A percentile compares a stretch with the other conserved stretches of the same genome.
phyloP scores from a whole-genome alignment of 441 rosid genomes.

The Daphne laureola region DNA sequence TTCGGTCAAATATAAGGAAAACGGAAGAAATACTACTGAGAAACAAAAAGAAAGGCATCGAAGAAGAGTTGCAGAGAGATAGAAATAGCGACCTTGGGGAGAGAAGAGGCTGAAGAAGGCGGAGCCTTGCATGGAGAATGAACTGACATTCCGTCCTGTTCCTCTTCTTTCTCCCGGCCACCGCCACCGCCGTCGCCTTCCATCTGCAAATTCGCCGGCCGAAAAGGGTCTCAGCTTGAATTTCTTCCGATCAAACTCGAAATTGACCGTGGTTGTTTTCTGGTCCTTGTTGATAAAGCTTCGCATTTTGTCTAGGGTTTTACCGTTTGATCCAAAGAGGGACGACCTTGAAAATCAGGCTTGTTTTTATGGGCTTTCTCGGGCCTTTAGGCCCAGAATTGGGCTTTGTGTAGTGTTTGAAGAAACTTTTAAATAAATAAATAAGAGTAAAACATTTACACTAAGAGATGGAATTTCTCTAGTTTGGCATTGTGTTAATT shows the following conservation, averaged over 20 bases:
- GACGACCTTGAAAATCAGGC: background rate
- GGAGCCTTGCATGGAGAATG: constrained; percentile 94
- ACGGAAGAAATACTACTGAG: too few relatives aligned
- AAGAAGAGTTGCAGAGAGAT: constrained; percentile 1
- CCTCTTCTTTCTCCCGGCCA: constrained; percentile 55
- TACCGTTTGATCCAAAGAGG: background rate
- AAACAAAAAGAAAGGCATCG: background rate
- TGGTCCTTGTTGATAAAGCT: background rate
- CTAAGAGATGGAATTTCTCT: too few relatives aligned
- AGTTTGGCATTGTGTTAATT: too few relatives aligned
- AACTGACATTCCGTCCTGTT: constrained; percentile 86
- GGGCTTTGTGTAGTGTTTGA: background rate
- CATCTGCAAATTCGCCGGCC: background rate
- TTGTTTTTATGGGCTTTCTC: background rate
- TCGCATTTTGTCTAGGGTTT: constrained; percentile 7
- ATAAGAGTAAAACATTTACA: too few relatives aligned
- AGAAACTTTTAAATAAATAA: too few relatives aligned
- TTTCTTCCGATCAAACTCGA: background rate
- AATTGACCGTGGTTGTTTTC: background rate
- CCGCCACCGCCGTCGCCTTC: constrained; percentile 31
- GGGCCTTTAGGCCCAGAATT: constrained; percentile 1
- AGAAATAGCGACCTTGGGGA: constrained; percentile 52
- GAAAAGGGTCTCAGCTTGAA: background rate
- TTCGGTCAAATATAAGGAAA: background rate
- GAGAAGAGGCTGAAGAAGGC: constrained; percentile 88